Percentiles rank a stretch among this genome's conserved stretches.
Evolutionary conservation across 306 rosid genomes (phyloP).

Genomic region (Quercus variabilis): DNA sequence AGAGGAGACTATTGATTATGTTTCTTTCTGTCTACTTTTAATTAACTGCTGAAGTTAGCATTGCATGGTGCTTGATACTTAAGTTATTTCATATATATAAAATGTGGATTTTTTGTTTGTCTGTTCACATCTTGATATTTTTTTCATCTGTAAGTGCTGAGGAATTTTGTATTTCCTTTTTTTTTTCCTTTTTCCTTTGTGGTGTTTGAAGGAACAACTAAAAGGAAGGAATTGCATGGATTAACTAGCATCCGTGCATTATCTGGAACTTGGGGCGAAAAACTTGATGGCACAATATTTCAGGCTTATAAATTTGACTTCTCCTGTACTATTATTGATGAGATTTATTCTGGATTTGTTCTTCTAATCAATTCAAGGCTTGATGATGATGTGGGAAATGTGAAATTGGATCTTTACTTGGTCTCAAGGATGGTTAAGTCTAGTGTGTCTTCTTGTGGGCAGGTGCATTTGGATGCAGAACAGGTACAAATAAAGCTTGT

Average conservation of each 20-base stretch:
- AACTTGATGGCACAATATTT: slow-evolving; percentile 45
- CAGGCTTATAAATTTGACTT: slow-evolving; percentile 76
- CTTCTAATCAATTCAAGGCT: slow-evolving; percentile 74
- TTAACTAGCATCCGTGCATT: slow-evolving; percentile 44
- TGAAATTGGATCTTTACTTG: slow-evolving; percentile 61
- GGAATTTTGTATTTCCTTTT: slow-evolving; percentile 9
- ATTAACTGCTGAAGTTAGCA: too few species aligned
- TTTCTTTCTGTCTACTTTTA: too few species aligned
- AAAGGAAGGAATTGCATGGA: slow-evolving; percentile 91
- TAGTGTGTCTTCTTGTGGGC: slow-evolving; percentile 61
- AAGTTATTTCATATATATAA: too few species aligned
- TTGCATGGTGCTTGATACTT: too few species aligned
- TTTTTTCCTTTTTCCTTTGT: not conserved
- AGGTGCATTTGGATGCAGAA: slow-evolving; percentile 57
- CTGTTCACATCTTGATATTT: not conserved
- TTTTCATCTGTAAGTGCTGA: not conserved
- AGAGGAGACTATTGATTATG: too few species aligned
- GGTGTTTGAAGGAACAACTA: slow-evolving; percentile 71
- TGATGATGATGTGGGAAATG: slow-evolving; percentile 77
- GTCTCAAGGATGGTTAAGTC: slow-evolving; percentile 68
- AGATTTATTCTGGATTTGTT: slow-evolving; percentile 61
- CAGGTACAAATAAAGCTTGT: slow-evolving; percentile 52
- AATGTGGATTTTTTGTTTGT: too few species aligned
- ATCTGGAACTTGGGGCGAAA: slow-evolving; percentile 71
- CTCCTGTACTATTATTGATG: slow-evolving; percentile 49